phyloP scores from a whole-genome alignment of 1,139 yeast species.

The Yamadazyma sp. region DNA sequence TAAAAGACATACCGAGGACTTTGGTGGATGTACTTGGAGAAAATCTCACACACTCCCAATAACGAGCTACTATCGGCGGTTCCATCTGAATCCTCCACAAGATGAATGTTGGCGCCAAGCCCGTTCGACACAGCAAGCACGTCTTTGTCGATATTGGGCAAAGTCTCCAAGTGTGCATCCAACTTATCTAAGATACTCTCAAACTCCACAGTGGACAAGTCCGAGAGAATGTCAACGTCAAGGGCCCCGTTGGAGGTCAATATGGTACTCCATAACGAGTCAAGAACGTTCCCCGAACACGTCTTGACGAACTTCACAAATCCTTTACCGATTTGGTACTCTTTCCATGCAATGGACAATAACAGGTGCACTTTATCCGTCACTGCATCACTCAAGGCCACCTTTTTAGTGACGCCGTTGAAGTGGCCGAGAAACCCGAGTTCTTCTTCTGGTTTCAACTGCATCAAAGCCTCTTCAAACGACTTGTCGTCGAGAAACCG shows the following conservation, averaged over 20 bases:
- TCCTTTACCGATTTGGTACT: constrained; percentile 2
- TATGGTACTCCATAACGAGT: constrained; percentile 20
- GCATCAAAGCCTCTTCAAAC: constrained; percentile 10
- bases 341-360: constrained; percentile 3
- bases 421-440: constrained; percentile 7
- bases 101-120: constrained; percentile 38
- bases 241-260: constrained; percentile 5
- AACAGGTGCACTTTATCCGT: constrained; percentile 1
- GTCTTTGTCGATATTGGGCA: constrained; percentile 13
- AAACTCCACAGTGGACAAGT: constrained; percentile 1
- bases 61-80: constrained; percentile 2
- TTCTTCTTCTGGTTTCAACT: constrained; percentile 5
- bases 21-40: background rate
- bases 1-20: constrained; percentile 5
- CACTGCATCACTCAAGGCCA: background rate
- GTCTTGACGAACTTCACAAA: constrained; percentile 7
- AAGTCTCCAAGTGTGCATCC: constrained; percentile 10
- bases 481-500: constrained; percentile 14
- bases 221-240: constrained; percentile 1
- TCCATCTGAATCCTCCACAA: constrained; percentile 20
- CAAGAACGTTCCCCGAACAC: constrained; percentile 6
- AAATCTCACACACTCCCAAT: constrained; percentile 7
- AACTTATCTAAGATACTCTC: constrained; percentile 16
- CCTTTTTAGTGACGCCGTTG: background rate
- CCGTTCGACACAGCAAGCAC: constrained; percentile 47